These are phyloP conservation scores for Ampelomyces quisqualis DNA, from an alignment of 2,329 filamentous ascomycete genomes.

Conservation along the genomic window DNA sequence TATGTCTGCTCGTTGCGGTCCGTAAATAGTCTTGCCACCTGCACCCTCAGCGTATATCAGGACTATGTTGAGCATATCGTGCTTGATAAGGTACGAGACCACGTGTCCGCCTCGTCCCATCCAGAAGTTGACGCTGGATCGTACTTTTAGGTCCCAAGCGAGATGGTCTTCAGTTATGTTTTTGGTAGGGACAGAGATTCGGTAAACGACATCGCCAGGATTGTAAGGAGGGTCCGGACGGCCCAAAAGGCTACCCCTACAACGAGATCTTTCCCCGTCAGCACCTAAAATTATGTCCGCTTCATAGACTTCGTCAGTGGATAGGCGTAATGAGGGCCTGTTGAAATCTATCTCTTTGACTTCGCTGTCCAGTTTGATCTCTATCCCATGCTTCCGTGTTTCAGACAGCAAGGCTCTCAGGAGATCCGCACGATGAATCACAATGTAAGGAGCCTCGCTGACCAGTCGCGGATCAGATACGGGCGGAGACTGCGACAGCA, in stretches of 20 bases:
- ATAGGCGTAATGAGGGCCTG: background rate
- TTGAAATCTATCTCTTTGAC: slow-evolving; percentile 3
- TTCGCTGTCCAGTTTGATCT: slow-evolving; percentile 2
- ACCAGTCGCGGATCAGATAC: slow-evolving; percentile 1
- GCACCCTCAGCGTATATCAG: background rate
- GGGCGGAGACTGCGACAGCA: background rate
- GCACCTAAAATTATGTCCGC: slow-evolving; percentile 3
- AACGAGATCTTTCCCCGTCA: slow-evolving; percentile 1
- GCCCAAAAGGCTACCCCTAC: slow-evolving; percentile 1
- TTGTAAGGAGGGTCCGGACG: slow-evolving; percentile 1
- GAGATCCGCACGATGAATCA: slow-evolving; percentile 1
- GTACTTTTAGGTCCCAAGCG: slow-evolving; percentile 1
- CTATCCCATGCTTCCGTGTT: background rate
- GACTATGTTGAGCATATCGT: slow-evolving; percentile 2
- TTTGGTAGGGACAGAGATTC: slow-evolving; percentile 2
- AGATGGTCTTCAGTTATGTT: background rate
- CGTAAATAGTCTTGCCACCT: background rate
- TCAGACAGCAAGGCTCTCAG: background rate
- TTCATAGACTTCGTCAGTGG: background rate
- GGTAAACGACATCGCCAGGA: slow-evolving; percentile 2
- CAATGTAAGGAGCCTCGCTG: slow-evolving; percentile 3
- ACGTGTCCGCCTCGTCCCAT: slow-evolving; percentile 3
- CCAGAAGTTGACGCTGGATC: slow-evolving; percentile 2
- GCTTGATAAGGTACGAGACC: slow-evolving; percentile 1
- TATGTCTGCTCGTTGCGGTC: slow-evolving; percentile 1